phyloP scores from a whole-genome alignment of 75 land plant genomes.

The Selaginella moellendorffii region DNA sequence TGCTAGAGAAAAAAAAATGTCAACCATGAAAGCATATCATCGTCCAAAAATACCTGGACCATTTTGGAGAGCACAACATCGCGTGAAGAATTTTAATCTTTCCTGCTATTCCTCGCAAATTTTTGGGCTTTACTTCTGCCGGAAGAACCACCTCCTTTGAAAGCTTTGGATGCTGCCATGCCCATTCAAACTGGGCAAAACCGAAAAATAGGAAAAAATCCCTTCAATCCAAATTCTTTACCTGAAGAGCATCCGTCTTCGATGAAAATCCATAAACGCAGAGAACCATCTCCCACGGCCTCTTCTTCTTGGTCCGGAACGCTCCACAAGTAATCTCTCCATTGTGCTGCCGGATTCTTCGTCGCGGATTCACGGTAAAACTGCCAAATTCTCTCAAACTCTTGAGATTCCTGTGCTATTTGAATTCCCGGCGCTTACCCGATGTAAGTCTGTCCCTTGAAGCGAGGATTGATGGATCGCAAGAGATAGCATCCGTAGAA shows the following conservation, averaged over 20 bases:
- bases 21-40: slow-evolving; percentile 1
- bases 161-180: slow-evolving; percentile 83
- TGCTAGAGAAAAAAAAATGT: slow-evolving; percentile 16
- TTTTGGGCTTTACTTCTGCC: slow-evolving; percentile 37
- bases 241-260: slow-evolving; percentile 55
- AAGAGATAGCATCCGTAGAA: slow-evolving; percentile 74
- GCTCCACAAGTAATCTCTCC: slow-evolving; percentile 64
- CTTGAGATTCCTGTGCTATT: not conserved
- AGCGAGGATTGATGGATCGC: slow-evolving; percentile 47
- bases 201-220: not conserved
- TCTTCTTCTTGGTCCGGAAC: slow-evolving; percentile 40
- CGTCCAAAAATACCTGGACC: slow-evolving; percentile 79
- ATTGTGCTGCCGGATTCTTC: slow-evolving; percentile 81
- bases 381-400: slow-evolving; percentile 17
- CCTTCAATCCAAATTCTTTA: not conserved
- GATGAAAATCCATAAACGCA: slow-evolving; percentile 85
- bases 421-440: slow-evolving; percentile 26
- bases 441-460: slow-evolving; percentile 66
- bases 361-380: slow-evolving; percentile 61
- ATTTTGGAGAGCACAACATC: slow-evolving; percentile 62
- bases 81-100: slow-evolving; percentile 66
- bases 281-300: slow-evolving; percentile 88
- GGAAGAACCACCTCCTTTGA: slow-evolving; percentile 65
- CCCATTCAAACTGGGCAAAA: slow-evolving; percentile 84
- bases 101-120: slow-evolving; percentile 38